Evolutionary conservation across 306 rosid species (phyloP).

Genomic region (Medicago ruthenica): DNA sequence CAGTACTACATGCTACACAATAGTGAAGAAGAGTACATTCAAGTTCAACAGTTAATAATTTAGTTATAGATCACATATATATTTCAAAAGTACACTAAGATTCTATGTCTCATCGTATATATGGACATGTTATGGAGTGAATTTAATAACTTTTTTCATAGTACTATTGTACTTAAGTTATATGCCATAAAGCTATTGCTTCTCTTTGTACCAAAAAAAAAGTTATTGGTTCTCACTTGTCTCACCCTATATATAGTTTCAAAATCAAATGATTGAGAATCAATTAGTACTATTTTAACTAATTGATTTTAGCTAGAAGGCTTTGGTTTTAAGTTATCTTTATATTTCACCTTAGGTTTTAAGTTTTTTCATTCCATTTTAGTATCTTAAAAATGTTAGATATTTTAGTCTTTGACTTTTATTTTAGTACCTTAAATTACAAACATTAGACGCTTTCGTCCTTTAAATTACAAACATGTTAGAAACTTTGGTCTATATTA

Average conservation of each 20-base stretch:
- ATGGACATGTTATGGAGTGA: not conserved
- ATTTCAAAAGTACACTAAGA: slow-evolving; percentile 23
- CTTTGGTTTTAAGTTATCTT: not conserved
- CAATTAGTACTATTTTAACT: too few relatives aligned
- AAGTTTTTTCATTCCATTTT: too few relatives aligned
- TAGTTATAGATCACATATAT: not conserved
- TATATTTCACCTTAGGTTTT: too few relatives aligned
- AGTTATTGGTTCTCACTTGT: not conserved
- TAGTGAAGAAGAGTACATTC: slow-evolving; percentile 6
- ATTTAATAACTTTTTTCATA: not conserved
- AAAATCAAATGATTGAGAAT: too few relatives aligned
- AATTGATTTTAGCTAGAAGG: not conserved
- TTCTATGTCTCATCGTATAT: not conserved
- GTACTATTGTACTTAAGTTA: not conserved
- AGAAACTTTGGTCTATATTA: too few relatives aligned
- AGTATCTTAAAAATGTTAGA: too few relatives aligned
- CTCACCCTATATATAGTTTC: not conserved
- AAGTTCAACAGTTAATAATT: slow-evolving; percentile 32
- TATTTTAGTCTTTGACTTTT: too few relatives aligned
- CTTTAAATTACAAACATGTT: too few relatives aligned
- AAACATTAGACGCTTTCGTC: too few relatives aligned
- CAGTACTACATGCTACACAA: not conserved
- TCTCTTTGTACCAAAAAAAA: not conserved
- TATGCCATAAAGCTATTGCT: not conserved
- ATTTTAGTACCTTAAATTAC: too few relatives aligned